Evolutionary conservation across 305 asterid species (phyloP).

Genomic region (Ilex paraguariensis): DNA sequence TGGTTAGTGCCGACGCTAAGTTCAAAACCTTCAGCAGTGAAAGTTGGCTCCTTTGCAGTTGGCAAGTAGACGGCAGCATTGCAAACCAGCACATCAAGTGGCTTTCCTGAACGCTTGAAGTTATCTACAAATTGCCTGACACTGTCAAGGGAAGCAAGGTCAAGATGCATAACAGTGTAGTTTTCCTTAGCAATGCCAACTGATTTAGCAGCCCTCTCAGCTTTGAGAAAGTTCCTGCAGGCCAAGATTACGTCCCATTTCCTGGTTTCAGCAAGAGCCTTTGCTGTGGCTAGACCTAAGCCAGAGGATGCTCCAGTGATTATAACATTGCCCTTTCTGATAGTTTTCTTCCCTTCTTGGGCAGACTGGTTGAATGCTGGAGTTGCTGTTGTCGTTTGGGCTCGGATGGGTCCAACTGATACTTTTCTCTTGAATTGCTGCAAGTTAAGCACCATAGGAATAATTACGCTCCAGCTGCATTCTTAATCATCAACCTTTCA

Average conservation of each 20-base stretch:
- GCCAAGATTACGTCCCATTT: constrained; percentile 97
- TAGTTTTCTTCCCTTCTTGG: constrained; percentile 61
- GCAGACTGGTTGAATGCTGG: constrained; percentile 50
- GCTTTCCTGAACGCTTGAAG: constrained; percentile 59
- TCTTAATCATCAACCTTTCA: too few relatives aligned
- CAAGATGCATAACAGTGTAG: constrained; percentile 86
- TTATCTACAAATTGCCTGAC: constrained; percentile 78
- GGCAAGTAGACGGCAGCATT: constrained; percentile 93
- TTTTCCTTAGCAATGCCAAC: constrained; percentile 74
- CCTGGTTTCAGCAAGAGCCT: constrained; percentile 72
- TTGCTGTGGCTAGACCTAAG: constrained; percentile 87
- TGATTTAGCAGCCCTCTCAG: constrained; percentile 79
- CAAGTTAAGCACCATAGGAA: background rate
- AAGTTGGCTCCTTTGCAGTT: constrained; percentile 81
- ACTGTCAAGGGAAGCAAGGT: constrained; percentile 82
- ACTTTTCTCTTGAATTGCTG: constrained; percentile 26
- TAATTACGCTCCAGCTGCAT: background rate
- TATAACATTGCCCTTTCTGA: constrained; percentile 65
- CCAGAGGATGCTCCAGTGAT: constrained; percentile 96
- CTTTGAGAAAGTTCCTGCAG: constrained; percentile 85
- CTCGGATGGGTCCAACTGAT: constrained; percentile 27
- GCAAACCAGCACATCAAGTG: constrained; percentile 83
- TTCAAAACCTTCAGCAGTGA: constrained; percentile 88
- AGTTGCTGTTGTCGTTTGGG: constrained; percentile 49
- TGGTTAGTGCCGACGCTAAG: constrained; percentile 95